Evolutionary conservation across 768 basidiomycete species (phyloP).

Genomic region (Tremella yokohamensis): DNA sequence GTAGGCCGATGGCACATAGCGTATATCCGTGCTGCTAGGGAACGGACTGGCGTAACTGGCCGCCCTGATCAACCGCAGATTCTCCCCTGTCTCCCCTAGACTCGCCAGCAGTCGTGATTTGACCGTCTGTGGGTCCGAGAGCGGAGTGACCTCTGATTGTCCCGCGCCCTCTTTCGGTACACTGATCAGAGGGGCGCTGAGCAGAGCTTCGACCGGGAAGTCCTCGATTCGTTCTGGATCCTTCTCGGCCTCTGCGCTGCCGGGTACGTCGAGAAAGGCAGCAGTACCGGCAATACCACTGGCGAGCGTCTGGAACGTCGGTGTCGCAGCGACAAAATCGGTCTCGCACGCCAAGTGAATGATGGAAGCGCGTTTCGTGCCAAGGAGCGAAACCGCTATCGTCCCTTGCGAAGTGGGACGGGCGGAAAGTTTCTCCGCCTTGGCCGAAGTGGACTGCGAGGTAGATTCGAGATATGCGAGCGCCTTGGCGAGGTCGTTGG

Average conservation of each 20-base stretch:
- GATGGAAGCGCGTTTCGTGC: slow-evolving; percentile 72
- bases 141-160: slow-evolving; percentile 56
- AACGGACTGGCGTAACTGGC: slow-evolving; percentile 50
- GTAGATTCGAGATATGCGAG: slow-evolving; percentile 75
- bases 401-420: slow-evolving; percentile 73
- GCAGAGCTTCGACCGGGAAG: slow-evolving; percentile 58
- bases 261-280: slow-evolving; percentile 63
- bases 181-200: slow-evolving; percentile 68
- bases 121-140: slow-evolving; percentile 62
- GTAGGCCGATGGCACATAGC: slow-evolving; percentile 47
- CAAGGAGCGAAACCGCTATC: slow-evolving; percentile 70
- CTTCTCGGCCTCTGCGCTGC: slow-evolving; percentile 2
- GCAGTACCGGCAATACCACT: slow-evolving; percentile 77
- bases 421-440: slow-evolving; percentile 77
- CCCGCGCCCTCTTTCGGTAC: slow-evolving; percentile 52
- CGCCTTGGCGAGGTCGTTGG: slow-evolving; percentile 71
- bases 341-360: slow-evolving; percentile 94
- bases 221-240: slow-evolving; percentile 53
- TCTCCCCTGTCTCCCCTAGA: slow-evolving; percentile 48
- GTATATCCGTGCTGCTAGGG: slow-evolving; percentile 36
- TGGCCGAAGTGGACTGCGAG: slow-evolving; percentile 62
- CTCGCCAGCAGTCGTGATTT: slow-evolving; percentile 62
- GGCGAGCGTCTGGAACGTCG: slow-evolving; percentile 72
- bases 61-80: slow-evolving; percentile 51
- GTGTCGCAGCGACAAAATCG: slow-evolving; percentile 87